Base-by-base conservation (phyloP, 1,139 yeast species). In the Saccharomycopsis hybrid region DNA sequence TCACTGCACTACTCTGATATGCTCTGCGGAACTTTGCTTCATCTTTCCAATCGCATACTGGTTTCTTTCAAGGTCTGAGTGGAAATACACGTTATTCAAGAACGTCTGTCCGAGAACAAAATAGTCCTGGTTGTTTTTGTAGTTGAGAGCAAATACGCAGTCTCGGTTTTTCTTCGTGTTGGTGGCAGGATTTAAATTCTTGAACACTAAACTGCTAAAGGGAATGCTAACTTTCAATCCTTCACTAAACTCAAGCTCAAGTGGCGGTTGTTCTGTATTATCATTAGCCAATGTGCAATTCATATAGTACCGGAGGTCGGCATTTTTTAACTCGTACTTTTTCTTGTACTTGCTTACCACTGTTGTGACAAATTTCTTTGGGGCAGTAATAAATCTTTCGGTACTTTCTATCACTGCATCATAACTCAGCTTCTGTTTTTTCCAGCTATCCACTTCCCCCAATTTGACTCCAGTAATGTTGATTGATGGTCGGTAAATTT, bases 201-300 rank as follows among this genome's bases (percentile, higher is more conserved):
- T 50, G 42, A 51, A 46, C 25, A 37, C 28, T 33, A 51, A 31
- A 11, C 50, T 53, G 24, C 38, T 40, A 53, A 53, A 51, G n/a
- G 54, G 54, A n/a, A 51, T 46, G n/a, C 50, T 50, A 13, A 50
- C 41, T 13, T 51, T 51, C 27, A 51, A 44, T 5, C 47, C 50
- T 9, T 47, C 41, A n/a, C 13, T 41, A 18, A 51, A 43, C 4
- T 27, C 32, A 9, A 51, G 18, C 7, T 36, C 25, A 24, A 51
- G 43, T 11, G 54, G 54, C 25, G 18, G 18, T 18, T 18, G 18
- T 18, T 18, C 18, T 18, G 18, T 18, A 18, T 18, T 18, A 18
- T 39, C 39, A 8, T 50, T 50, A 2, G 30, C 3, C 24, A 11
- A n/a, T 7, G 50, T 24, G 33, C 54, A 51, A 49, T 49, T 51